These are phyloP conservation scores for Pseudocercospora fijiensis DNA, from an alignment of 2,329 filamentous ascomycete species.

Conservation along the genomic window DNA sequence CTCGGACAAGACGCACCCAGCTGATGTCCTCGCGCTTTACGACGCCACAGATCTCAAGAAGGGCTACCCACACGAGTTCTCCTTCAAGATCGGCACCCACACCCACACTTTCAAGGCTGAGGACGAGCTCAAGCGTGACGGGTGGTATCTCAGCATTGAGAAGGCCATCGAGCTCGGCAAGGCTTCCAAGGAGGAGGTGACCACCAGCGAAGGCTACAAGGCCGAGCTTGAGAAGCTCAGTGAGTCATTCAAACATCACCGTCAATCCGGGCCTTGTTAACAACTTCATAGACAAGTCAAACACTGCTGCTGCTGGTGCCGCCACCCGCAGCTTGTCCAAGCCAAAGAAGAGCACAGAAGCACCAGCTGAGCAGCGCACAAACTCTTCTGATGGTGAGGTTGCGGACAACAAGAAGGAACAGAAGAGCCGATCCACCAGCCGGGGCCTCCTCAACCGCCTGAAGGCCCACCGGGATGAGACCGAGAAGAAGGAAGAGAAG, in stretches of 20 bases:
- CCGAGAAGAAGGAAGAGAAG: conserved; percentile 42
- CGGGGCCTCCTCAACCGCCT: conserved; percentile 59
- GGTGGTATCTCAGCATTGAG: conserved; percentile 86
- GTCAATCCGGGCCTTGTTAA: conserved; percentile 36
- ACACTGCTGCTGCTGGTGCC: conserved; percentile 39
- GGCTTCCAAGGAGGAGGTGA: conserved; percentile 70
- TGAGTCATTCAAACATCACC: conserved; percentile 42
- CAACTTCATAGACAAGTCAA: conserved; percentile 33
- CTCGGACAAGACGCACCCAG: conserved; percentile 72
- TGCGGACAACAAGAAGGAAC: conserved; percentile 43
- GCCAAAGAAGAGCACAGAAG: conserved; percentile 52
- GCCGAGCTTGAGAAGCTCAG: conserved; percentile 70
- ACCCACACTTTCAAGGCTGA: conserved; percentile 92
- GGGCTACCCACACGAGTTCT: conserved; percentile 78
- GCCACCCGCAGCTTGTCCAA: conserved; percentile 40
- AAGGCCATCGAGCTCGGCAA: conserved; percentile 81
- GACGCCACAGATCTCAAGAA: conserved; percentile 70
- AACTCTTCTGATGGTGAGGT: conserved; percentile 51
- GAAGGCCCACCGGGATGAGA: conserved; percentile 61
- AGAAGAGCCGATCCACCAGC: conserved; percentile 62
- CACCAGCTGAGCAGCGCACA: conserved; percentile 40
- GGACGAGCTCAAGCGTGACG: conserved; percentile 75
- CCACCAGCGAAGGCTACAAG: conserved; percentile 85
- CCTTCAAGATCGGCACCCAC: conserved; percentile 78
- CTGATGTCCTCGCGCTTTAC: conserved; percentile 65